These are phyloP conservation scores for Herpomyces periplanetae DNA, from an alignment of 2,329 filamentous ascomycete species.

Conservation along the genomic window DNA sequence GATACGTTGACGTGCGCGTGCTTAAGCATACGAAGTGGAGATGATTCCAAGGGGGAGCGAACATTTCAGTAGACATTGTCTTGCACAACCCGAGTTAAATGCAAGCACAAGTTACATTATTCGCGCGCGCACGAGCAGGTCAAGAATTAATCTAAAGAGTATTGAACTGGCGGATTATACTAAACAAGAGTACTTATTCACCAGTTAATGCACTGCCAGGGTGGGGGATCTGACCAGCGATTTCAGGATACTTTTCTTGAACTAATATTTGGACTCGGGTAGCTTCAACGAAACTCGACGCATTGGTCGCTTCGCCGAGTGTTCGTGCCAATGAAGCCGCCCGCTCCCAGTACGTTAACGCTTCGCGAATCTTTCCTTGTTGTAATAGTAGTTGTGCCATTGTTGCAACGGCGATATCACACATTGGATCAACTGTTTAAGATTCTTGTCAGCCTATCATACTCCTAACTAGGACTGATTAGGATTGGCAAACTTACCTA, in stretches of 20 bases:
- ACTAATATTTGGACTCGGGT: no score
- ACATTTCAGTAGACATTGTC: no score
- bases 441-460: conserved; percentile 5
- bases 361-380: conserved; percentile 82
- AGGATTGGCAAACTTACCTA: conserved; percentile 22
- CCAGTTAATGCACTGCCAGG: no score
- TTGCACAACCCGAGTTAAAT: no score
- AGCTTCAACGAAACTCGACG: conserved; percentile 78
- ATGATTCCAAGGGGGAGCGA: no score
- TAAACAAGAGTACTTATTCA: no score
- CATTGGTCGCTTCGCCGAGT: conserved; percentile 80
- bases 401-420: conserved; percentile 87
- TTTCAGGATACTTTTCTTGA: conserved; percentile 14
- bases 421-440: conserved; percentile 56
- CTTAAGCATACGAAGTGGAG: no score
- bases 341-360: conserved; percentile 81
- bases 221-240: conserved; percentile 11
- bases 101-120: no score
- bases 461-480: conserved; percentile 1
- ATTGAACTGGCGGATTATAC: no score
- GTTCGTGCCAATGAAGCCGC: conserved; percentile 77
- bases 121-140: no score
- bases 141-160: no score
- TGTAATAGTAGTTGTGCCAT: conserved; percentile 93
- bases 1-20: no score